Base-by-base conservation (phyloP, 2,329 filamentous ascomycete species). In the Didymella pinodella region DNA sequence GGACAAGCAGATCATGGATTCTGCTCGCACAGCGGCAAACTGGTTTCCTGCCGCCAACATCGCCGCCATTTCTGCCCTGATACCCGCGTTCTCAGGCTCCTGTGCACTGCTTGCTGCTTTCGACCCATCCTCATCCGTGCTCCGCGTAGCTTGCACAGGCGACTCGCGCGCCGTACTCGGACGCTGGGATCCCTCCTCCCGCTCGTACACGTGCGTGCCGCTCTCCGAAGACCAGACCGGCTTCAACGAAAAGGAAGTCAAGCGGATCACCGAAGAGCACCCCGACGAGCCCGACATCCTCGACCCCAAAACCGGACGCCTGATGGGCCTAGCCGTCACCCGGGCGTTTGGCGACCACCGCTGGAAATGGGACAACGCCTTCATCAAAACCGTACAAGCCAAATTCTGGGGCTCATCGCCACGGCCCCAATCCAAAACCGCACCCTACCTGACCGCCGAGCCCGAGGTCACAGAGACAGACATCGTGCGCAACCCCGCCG, bases 91-190 rank as follows among this genome's bases (percentile, higher is more conserved):
- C 50, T 76, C 82, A 1, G 88, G 88, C 5, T 89, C 86, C 4
- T 90, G 87, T 63, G 88, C 88, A 11, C 77, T 90, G 0, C 78
- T 91, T 1, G 81, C 87, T 0, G 75, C 89, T 1, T 90, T 86
- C 67, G 87, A 91, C 61, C 81, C 86, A 0, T 57, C 65, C 0
- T 78, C 79, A 1, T 79, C 79, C 5, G 84, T 78, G 0, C 75
- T 91, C 0, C 84, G 85, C 25, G 86, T 89, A 2, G 89, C 89
- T 0, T 88, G 86, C 61, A 85, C 85, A 0, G 89, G 89, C 0
- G 88, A 91, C 75, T 90, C 86, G 0, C 82, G 88, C 34, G 88
- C 88, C 11, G 86, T 90, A 0, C 79, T 90, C 0, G 88, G 88
- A 1, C 73, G 79, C 60, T 80, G 81, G 75, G 78, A 82, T 12